Conservation (phyloP, 495 filamentous ascomycete species). For the Hyaloscypha finlandica region DNA sequence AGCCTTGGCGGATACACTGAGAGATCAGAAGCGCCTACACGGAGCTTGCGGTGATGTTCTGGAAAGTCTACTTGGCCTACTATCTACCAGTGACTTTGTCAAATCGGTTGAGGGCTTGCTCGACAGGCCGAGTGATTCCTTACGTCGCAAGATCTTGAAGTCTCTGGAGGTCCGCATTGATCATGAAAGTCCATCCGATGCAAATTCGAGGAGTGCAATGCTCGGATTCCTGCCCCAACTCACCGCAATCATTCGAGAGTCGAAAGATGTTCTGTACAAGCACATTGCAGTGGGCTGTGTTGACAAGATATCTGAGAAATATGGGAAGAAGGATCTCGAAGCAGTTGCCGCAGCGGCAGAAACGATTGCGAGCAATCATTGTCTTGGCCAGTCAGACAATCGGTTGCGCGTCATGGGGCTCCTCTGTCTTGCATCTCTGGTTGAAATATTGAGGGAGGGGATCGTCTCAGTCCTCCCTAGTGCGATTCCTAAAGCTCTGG, state of each 20-base stretch:
- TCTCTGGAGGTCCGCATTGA: constrained; percentile 75
- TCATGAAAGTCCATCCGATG: constrained; percentile 64
- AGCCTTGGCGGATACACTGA: constrained; percentile 58
- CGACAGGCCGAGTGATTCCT: constrained; percentile 64
- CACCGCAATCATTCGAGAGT: constrained; percentile 69
- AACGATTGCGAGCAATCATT: constrained; percentile 73
- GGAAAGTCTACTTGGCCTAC: constrained; percentile 70
- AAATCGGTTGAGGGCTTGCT: constrained; percentile 79
- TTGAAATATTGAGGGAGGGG: constrained; percentile 80
- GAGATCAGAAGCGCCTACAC: constrained; percentile 60
- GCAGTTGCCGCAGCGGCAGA: constrained; percentile 65
- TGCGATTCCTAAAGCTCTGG: constrained; percentile 68
- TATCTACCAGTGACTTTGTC: constrained; percentile 83
- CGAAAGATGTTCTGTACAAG: constrained; percentile 70
- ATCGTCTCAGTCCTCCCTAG: constrained; percentile 81
- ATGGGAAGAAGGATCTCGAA: constrained; percentile 81
- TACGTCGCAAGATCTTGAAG: constrained; percentile 77
- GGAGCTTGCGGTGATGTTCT: constrained; percentile 69
- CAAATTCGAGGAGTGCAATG: constrained; percentile 64
- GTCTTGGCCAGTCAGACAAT: constrained; percentile 70
- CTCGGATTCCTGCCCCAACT: constrained; percentile 78
- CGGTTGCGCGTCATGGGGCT: constrained; percentile 77
- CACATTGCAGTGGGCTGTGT: constrained; percentile 82
- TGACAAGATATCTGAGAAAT: constrained; percentile 86
- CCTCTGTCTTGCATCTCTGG: constrained; percentile 84